phyloP scores from a whole-genome alignment of 129 eudicot species.

The Centrapalus pauciflorus region DNA sequence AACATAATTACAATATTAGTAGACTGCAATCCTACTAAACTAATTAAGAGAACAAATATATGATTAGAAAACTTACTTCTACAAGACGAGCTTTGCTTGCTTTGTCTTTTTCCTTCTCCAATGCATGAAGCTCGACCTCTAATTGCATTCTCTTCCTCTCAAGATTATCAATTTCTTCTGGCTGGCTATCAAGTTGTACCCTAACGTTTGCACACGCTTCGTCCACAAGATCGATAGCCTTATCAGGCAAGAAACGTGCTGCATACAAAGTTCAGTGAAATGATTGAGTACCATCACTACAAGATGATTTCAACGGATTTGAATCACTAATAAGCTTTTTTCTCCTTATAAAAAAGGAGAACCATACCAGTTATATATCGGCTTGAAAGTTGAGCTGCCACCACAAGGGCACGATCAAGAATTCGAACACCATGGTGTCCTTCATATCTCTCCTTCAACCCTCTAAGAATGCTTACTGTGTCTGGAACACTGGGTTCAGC shows the following conservation, averaged over 20 bases:
- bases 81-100: constrained; percentile 86
- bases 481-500: constrained; percentile 90
- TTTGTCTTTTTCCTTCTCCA: constrained; percentile 95
- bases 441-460: constrained; percentile 88
- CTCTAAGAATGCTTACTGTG: constrained; percentile 77
- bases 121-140: constrained; percentile 93
- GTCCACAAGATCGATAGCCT: constrained; percentile 95
- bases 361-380: constrained; percentile 78
- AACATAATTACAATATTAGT: background rate
- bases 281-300: background rate
- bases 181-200: constrained; percentile 95
- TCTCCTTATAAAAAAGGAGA: background rate
- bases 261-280: background rate
- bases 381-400: constrained; percentile 80
- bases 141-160: constrained; percentile 88
- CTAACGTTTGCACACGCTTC: constrained; percentile 98
- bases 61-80: constrained; percentile 43
- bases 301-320: background rate
- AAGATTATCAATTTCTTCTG: constrained; percentile 92
- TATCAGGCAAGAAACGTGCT: constrained; percentile 87
- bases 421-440: constrained; percentile 98
- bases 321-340: too few relatives aligned
- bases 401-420: constrained; percentile 84
- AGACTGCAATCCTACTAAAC: too few relatives aligned
- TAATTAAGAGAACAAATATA: background rate